Evolutionary conservation across 495 filamentous ascomycete species (phyloP).

Genomic region (Penicilliopsis zonata): DNA sequence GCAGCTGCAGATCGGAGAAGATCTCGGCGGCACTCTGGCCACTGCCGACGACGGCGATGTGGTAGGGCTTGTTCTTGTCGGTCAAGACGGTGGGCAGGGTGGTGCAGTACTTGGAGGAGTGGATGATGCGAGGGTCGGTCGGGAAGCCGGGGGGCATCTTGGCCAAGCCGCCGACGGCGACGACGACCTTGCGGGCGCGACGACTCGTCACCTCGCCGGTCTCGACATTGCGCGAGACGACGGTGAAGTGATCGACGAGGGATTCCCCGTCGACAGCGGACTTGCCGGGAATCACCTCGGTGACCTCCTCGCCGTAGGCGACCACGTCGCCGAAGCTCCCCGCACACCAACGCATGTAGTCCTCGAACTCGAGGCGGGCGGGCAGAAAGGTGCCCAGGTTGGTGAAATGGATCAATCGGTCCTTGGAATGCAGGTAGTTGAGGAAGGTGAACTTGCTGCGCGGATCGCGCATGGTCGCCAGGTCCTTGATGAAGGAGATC

Average conservation of each 20-base stretch:
- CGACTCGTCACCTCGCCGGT: conserved; percentile 41
- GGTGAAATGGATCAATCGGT: conserved; percentile 73
- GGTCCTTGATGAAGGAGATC: conserved; percentile 94
- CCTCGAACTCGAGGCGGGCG: conserved; percentile 78
- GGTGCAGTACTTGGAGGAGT: conserved; percentile 80
- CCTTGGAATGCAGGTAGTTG: conserved; percentile 76
- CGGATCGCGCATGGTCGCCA: conserved; percentile 80
- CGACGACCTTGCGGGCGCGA: conserved; percentile 66
- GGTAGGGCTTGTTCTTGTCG: conserved; percentile 44
- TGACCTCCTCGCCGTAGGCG: conserved; percentile 63
- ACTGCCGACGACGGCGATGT: conserved; percentile 73
- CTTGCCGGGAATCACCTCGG: conserved; percentile 36
- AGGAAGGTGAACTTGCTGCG: conserved; percentile 89
- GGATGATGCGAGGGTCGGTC: conserved; percentile 56
- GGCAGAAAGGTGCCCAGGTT: conserved; percentile 86
- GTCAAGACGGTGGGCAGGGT: conserved; percentile 45
- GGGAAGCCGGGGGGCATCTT: conserved; percentile 61
- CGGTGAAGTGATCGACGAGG: conserved; percentile 39
- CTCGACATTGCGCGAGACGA: conserved; percentile 38
- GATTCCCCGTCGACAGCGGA: conserved; percentile 13
- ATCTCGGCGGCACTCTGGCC: conserved; percentile 95
- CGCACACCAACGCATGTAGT: conserved; percentile 92
- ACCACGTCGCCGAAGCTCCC: conserved; percentile 68
- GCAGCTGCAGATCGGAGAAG: conserved; percentile 74
- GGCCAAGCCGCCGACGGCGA: conserved; percentile 74